Conservation (phyloP, 257 asterid genomes). For the Paraleonurus japonicus region DNA sequence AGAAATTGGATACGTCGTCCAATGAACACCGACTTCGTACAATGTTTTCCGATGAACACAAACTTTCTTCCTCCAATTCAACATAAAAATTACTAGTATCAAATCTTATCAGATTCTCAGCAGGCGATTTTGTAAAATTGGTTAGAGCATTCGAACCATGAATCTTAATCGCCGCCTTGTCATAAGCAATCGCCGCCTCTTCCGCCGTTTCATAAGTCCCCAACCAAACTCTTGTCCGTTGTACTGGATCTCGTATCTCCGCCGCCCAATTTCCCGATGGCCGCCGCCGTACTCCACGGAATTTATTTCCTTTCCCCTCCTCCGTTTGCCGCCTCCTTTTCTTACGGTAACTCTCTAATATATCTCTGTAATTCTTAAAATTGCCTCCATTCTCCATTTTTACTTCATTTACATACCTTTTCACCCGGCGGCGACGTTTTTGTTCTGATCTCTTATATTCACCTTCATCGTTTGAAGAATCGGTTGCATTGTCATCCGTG, state of each 20-base stretch:
- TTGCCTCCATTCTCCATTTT: constrained; percentile 27
- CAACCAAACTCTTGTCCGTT: constrained; percentile 52
- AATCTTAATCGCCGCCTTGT: constrained; percentile 52
- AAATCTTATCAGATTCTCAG: constrained; percentile 24
- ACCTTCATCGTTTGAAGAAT: constrained; percentile 54
- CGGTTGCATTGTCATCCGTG: constrained; percentile 72
- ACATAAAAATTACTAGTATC: neutral
- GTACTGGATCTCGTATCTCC: constrained; percentile 65
- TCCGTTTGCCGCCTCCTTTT: too few relatives aligned
- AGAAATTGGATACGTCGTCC: constrained; percentile 16
- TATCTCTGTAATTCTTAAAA: neutral
- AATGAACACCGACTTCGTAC: neutral
- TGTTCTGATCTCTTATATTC: neutral
- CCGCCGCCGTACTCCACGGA: constrained; percentile 67
- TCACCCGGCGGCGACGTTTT: constrained; percentile 31
- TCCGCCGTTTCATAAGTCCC: constrained; percentile 73
- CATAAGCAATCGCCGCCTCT: constrained; percentile 69
- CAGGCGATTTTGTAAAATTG: constrained; percentile 38
- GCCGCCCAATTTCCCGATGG: constrained; percentile 89
- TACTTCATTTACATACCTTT: constrained; percentile 48
- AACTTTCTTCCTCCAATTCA: neutral
- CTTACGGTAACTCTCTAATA: neutral
- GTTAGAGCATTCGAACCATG: constrained; percentile 60
- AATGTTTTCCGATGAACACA: neutral
- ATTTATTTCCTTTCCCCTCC: constrained; percentile 34